These are phyloP conservation scores for Oryza officinalis DNA, from an alignment of 176 grass and related monocot species.

Conservation along the genomic window DNA sequence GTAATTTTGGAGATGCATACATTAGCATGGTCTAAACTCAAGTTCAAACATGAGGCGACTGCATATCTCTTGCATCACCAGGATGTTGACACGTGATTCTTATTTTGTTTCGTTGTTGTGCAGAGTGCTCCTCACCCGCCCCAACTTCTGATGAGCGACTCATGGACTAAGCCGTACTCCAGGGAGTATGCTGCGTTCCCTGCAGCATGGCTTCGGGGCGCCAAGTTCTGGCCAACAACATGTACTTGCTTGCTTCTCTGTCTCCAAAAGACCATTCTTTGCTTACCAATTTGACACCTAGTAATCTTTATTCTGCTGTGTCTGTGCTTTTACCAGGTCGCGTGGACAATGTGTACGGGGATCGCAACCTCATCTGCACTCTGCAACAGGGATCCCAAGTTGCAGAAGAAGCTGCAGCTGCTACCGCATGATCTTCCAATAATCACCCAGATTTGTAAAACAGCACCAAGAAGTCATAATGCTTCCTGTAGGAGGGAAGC, in stretches of 20 bases:
- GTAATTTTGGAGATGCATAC: not conserved
- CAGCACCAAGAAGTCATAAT: slow-evolving; percentile 47
- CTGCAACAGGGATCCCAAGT: slow-evolving; percentile 81
- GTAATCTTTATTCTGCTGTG: slow-evolving; percentile 6
- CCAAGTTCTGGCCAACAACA: slow-evolving; percentile 98
- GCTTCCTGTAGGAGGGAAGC: slow-evolving; percentile 74
- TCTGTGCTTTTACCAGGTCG: slow-evolving; percentile 53
- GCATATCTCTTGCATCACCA: slow-evolving; percentile 11
- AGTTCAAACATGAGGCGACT: not conserved
- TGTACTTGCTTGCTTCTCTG: slow-evolving; percentile 41
- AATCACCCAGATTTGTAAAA: slow-evolving; percentile 32
- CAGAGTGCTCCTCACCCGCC: slow-evolving; percentile 94
- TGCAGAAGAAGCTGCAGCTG: slow-evolving; percentile 86
- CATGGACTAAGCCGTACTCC: slow-evolving; percentile 95
- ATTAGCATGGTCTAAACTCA: not conserved
- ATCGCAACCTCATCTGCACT: slow-evolving; percentile 93
- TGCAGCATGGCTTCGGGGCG: slow-evolving; percentile 82
- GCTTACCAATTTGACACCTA: not conserved
- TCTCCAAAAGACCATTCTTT: not conserved
- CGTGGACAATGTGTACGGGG: slow-evolving; percentile 97
- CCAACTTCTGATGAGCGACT: slow-evolving; percentile 79
- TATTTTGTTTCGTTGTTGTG: slow-evolving; percentile 18
- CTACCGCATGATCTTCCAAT: slow-evolving; percentile 62
- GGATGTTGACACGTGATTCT: slow-evolving; percentile 21
- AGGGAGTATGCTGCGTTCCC: slow-evolving; percentile 96